These are phyloP conservation scores for Lotmaria passim DNA, from an alignment of 208 protist genomes.

Conservation along the genomic window DNA sequence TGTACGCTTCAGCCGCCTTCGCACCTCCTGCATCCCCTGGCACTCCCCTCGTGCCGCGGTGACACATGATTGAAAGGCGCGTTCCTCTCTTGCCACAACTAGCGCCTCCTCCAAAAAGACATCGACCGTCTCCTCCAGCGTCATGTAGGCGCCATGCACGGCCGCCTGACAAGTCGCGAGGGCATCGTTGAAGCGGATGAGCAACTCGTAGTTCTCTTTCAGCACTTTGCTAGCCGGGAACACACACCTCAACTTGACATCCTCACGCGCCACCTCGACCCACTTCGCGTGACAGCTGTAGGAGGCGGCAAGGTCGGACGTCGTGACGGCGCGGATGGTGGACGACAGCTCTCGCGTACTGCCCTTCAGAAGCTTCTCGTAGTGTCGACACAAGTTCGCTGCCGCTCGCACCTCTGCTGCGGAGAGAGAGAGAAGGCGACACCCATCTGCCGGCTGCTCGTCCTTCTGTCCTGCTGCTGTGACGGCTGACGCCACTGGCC, in stretches of 20 bases:
- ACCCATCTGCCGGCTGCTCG: not conserved
- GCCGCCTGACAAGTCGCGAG: conserved; percentile 62
- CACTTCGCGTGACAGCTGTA: conserved; percentile 63
- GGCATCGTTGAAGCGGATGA: conserved; percentile 63
- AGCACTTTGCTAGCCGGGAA: conserved; percentile 35
- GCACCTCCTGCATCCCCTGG: conserved; percentile 44
- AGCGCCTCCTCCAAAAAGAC: conserved; percentile 55
- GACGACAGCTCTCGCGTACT: conserved; percentile 28
- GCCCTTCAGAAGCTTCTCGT: conserved; percentile 35
- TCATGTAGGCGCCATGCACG: conserved; percentile 44
- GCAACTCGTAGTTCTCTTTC: conserved; percentile 46
- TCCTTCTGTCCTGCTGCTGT: too few species aligned
- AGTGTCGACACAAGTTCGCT: conserved; percentile 26
- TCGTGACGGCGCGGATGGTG: conserved; percentile 43
- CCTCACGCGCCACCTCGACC: conserved; percentile 36
- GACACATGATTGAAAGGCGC: conserved; percentile 48
- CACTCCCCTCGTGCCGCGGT: conserved; percentile 53
- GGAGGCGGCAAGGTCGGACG: conserved; percentile 24
- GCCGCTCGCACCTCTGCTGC: conserved; percentile 15
- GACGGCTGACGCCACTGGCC: too few species aligned
- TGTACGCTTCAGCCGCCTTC: conserved; percentile 30
- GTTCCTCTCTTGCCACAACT: conserved; percentile 50
- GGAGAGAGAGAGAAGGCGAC: conserved; percentile 17
- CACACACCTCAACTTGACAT: conserved; percentile 23
- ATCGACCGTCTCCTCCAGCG: conserved; percentile 52